Evolutionary conservation across 768 basidiomycete genomes (phyloP), one percentile per base, ranked within the genome.

Genomic region (Leccinum subtestaceum): DNA sequence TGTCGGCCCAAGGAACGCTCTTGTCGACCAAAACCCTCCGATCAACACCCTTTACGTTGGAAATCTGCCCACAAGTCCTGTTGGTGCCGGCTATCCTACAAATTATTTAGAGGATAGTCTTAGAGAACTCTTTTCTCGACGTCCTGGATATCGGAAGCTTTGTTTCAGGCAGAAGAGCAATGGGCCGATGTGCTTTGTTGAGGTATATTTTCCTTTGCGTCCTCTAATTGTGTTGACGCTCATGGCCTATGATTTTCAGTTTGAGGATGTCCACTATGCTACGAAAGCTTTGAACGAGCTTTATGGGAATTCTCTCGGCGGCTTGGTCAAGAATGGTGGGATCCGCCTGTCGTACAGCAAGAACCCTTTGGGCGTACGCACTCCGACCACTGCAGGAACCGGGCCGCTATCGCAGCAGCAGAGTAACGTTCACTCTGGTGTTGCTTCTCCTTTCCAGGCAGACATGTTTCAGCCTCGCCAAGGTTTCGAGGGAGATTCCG

Each of bases 41-140:
- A 98, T 98, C 75, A 98, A 97, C 69, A 99, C 97, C 1, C 80
- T 99, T n/a, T 98, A 98, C 69, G 95, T 99, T n/a, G 97, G 97
- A 48, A 98, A 98, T 67, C 76, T 99, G 59, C 97, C 96, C 2
- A 91, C 90, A 5, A 84, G 88, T 32, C 84, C 87, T 23, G 81
- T 86, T 17, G 84, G 89, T 6, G 74, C 79, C 4, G 87, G 90
- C 2, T 88, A 85, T 66, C 85, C 91, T 38, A 83, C 87, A 49
- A 88, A 89, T 64, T 85, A 87, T 67, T 81, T 99, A 2, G 95
- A 99, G 74, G 93, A 95, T 58, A 86, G 84, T 34, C 78, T 99
- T 25, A 81, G 93, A 57, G 85, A 87, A 40, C 76, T 97, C 50
- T 99, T 99, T 73, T 80, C 83, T 29, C 78, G 79, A 31, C 88